Evolutionary conservation across 2,329 filamentous ascomycete species (phyloP), one percentile per base, ranked within the genome.

Genomic region (Diplocarpon rosae): DNA sequence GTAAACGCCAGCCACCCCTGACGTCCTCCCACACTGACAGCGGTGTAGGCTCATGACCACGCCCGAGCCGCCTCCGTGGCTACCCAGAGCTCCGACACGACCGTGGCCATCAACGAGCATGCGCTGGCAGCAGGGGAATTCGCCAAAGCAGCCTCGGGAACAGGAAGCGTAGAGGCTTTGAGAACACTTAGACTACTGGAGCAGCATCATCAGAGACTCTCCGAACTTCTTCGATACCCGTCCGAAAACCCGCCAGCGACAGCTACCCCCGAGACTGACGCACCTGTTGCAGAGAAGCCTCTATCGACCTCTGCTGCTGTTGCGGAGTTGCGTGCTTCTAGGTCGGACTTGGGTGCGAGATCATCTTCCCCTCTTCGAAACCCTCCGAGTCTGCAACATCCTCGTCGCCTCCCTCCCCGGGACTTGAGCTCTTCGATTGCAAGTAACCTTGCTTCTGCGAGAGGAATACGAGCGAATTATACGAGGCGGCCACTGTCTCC

Each of bases 101-200:
- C 82, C 6, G 80, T 85, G 38, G 90, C 90, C 50, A 84, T 88
- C 59, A 84, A 83, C 59, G 85, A 95, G 63, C 90, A 96, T 65
- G 80, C 89, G 42, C 72, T 85, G 46, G 92, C 92, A 31, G 90
- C 92, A 2, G 82, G 80, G 52, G 86, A 95, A 62, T 96, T 95
- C 63, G 81, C 86, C 49, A 81, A 82, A 49, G 89, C 88, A 27
- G 80, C 85, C n/a, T 75, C 78, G 49, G 74, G 67, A 38, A 94
- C 86, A 7, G 71, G 69, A 33, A 76, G 71, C 59, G 61, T 72
- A 51, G 73, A 95, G 71, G 90, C 89, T 12, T 66, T 94, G 39
- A 79, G 92, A 42, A 92, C 89, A 9, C 70, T 98, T 48, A 78
- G 76, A 53, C 75, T 96, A 2, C 79, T 98, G 46, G 87, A 95